phyloP scores from a whole-genome alignment of 2,329 filamentous ascomycete genomes.

The Ceratocystis diversiconidia region DNA sequence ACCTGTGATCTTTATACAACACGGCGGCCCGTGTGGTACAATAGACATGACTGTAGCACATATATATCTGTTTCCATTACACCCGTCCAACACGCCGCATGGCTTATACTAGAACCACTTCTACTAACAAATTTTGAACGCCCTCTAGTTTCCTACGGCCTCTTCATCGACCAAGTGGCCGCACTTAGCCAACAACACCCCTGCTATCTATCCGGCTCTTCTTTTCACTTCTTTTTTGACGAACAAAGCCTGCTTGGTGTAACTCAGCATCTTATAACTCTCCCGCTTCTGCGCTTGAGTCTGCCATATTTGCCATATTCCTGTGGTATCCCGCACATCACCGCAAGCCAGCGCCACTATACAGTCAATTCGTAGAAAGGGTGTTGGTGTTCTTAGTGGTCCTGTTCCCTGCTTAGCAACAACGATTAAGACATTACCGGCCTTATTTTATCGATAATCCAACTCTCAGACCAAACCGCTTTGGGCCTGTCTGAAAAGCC shows the following conservation, averaged over 20 bases:
- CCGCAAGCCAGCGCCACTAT: background rate
- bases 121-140: background rate
- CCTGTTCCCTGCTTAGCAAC: background rate
- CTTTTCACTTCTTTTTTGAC: background rate
- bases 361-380: background rate
- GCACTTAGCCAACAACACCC: background rate
- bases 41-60: background rate
- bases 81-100: background rate
- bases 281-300: background rate
- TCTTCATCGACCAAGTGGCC: background rate
- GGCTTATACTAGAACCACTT: background rate
- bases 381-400: constrained; percentile 3
- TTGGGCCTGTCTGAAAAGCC: constrained; percentile 5
- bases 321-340: background rate
- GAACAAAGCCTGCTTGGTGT: background rate
- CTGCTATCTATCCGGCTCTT: background rate
- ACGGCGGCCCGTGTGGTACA: too few relatives aligned
- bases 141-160: background rate
- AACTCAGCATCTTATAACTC: background rate
- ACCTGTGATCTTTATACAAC: too few relatives aligned
- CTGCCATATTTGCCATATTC: background rate
- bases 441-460: constrained; percentile 7
- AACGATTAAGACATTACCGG: constrained; percentile 2
- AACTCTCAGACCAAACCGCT: constrained; percentile 2
- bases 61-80: background rate